Base-by-base conservation (phyloP, 176 grass and related monocot species). In the Cocos nucifera region DNA sequence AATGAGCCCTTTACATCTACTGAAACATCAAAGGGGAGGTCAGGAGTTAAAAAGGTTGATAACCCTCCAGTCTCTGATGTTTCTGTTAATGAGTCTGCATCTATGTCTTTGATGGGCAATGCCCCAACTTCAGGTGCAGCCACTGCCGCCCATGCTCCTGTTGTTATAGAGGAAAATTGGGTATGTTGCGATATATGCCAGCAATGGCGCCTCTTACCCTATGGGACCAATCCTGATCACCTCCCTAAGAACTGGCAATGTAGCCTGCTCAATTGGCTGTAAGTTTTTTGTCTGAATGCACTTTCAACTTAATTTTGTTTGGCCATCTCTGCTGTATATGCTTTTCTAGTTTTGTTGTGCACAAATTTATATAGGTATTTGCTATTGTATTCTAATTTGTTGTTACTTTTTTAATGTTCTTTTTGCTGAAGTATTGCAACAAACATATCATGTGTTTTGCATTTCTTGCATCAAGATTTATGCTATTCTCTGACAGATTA, bases 181-280 rank as follows among this genome's bases (percentile, higher is more conserved):
- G 93, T 98, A 65, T 60, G 53, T 71, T 98, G 93, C 86, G 93
- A 98, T 64, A 98, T 80, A 75, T 98, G 93, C 54, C 66, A 83
- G 56, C 88, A 74, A 80, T 98, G 93, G 93, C 87, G 93, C 82
- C 84, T 98, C 22, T 74, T 98, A 59, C 93, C 93, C 39, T 92
- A 86, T 78, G 85, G 83, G 57, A 83, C 75, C 49, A 71, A 86
- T 76, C 76, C 76, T 58, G 78, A 69, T 54, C 56, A 50, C 65
- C 88, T 98, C 53, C 87, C 87, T 5, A 81, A 82, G 67, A 88
- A 92, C 67, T 98, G 93, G 93, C 89, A 83, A 44, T 98, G 93
- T 56, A 92, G 80, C 67, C 78, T 98, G 81, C 87, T 81, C 50
- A 72, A 78, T 8, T 98, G 93, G 93, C 88, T 98, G 93, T 98